Percentiles rank a stretch among this genome's conserved stretches.
Conservation (phyloP, 2,329 filamentous ascomycete genomes). For the Diaporthe eres region DNA sequence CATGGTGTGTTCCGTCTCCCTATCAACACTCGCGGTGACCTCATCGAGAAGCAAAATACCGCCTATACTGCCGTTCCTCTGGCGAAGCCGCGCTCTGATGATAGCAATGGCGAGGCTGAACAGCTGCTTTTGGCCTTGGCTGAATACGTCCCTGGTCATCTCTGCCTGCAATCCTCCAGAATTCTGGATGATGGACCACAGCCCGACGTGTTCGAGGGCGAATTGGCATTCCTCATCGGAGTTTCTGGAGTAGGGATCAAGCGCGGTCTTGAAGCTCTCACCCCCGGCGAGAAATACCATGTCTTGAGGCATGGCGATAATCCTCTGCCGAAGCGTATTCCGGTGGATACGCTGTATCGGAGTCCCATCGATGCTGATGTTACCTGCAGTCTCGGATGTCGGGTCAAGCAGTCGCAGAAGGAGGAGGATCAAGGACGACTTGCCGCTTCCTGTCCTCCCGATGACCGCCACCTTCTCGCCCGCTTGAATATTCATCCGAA, state of each 20-base stretch:
- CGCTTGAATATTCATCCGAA: slow-evolving; percentile 48
- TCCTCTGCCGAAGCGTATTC: slow-evolving; percentile 52
- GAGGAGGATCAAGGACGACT: slow-evolving; percentile 56
- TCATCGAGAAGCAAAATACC: slow-evolving; percentile 41
- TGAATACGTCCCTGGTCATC: slow-evolving; percentile 59
- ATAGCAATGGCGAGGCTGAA: slow-evolving; percentile 68
- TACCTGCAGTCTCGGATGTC: slow-evolving; percentile 41
- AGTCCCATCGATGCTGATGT: slow-evolving; percentile 53
- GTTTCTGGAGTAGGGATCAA: slow-evolving; percentile 49
- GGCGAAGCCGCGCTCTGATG: slow-evolving; percentile 48
- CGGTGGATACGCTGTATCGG: slow-evolving; percentile 51
- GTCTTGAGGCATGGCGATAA: slow-evolving; percentile 61
- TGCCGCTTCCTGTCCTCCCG: slow-evolving; percentile 53
- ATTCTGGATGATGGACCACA: slow-evolving; percentile 46
- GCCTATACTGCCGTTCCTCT: not conserved
- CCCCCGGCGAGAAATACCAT: slow-evolving; percentile 57
- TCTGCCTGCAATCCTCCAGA: slow-evolving; percentile 46
- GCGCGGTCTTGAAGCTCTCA: slow-evolving; percentile 51
- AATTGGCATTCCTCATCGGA: slow-evolving; percentile 44
- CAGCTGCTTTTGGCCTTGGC: slow-evolving; percentile 64
- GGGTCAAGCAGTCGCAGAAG: slow-evolving; percentile 58
- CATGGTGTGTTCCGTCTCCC: slow-evolving; percentile 36
- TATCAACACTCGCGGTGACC: slow-evolving; percentile 38
- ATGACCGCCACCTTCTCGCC: slow-evolving; percentile 53
- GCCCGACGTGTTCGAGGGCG: slow-evolving; percentile 45